phyloP scores from a whole-genome alignment of 768 basidiomycete species.

The Asterophora parasitica region DNA sequence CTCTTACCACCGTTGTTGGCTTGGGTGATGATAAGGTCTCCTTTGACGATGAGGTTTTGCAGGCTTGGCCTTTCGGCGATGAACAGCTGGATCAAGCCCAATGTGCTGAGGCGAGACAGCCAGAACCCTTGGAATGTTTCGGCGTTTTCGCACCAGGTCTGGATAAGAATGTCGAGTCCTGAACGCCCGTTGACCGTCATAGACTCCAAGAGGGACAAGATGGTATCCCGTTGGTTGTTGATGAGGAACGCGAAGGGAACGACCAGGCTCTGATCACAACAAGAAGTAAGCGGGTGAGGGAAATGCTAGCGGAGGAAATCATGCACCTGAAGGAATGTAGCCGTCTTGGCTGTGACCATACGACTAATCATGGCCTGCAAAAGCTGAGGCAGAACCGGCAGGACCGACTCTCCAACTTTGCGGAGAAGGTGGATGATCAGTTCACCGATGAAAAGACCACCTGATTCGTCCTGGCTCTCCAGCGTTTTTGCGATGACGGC shows the following conservation, averaged over 20 bases:
- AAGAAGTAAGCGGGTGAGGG: not conserved
- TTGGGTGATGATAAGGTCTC: conserved; percentile 82
- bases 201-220: conserved; percentile 72
- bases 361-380: conserved; percentile 78
- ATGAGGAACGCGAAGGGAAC: conserved; percentile 94
- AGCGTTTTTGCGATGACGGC: conserved; percentile 74
- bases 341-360: conserved; percentile 82
- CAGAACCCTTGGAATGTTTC: conserved; percentile 95
- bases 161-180: conserved; percentile 83
- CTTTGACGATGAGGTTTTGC: conserved; percentile 73
- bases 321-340: conserved; percentile 82
- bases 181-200: conserved; percentile 54
- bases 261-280: conserved; percentile 62
- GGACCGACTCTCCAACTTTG: conserved; percentile 71
- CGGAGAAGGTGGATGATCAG: conserved; percentile 90
- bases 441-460: conserved; percentile 90
- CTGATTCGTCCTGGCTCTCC: conserved; percentile 80
- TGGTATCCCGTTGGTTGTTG: conserved; percentile 77
- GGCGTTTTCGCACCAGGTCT: conserved; percentile 92
- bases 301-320: not conserved
- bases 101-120: conserved; percentile 80
- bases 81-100: conserved; percentile 78
- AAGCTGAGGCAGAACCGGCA: conserved; percentile 84
- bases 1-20: conserved; percentile 77
- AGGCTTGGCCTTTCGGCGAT: conserved; percentile 60